phyloP scores from a whole-genome alignment of 2,329 filamentous ascomycete species.

The Stachybotrys chlorohalonatus region DNA sequence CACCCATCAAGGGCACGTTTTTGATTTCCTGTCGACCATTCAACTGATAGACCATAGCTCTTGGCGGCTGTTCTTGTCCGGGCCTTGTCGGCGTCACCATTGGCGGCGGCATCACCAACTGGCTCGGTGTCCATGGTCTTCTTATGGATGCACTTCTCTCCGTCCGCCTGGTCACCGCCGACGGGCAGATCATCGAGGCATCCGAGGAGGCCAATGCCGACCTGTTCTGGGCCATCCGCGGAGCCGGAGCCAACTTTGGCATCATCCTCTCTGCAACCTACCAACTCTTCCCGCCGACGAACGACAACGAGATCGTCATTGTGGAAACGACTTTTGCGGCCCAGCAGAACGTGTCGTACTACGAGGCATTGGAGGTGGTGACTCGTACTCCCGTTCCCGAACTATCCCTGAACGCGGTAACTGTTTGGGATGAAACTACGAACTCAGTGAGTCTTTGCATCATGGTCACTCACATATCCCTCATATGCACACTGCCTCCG shows the following conservation, averaged over 20 bases:
- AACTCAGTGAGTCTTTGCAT: neutral
- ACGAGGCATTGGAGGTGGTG: neutral
- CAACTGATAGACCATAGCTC: neutral
- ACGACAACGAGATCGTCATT: neutral
- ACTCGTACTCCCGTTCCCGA: neutral
- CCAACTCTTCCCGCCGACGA: neutral
- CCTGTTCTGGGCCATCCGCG: slow-evolving; percentile 39
- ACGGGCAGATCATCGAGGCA: slow-evolving; percentile 23
- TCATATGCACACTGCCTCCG: neutral
- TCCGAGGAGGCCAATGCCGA: slow-evolving; percentile 30
- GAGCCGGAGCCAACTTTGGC: slow-evolving; percentile 35
- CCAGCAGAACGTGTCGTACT: neutral
- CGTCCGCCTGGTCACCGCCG: slow-evolving; percentile 27
- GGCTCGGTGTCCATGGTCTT: slow-evolving; percentile 34
- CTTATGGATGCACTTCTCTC: slow-evolving; percentile 31
- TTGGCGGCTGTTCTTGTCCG: neutral
- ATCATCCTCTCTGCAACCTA: slow-evolving; percentile 17
- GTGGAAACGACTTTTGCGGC: neutral
- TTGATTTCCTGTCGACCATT: neutral
- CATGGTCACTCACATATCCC: neutral
- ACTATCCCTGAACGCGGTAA: neutral
- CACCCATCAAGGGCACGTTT: neutral
- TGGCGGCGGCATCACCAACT: neutral
- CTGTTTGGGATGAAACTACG: neutral
- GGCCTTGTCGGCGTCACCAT: neutral